Evolutionary conservation across 2,329 filamentous ascomycete species (phyloP).

Genomic region (Diaporthe citrichinensis): DNA sequence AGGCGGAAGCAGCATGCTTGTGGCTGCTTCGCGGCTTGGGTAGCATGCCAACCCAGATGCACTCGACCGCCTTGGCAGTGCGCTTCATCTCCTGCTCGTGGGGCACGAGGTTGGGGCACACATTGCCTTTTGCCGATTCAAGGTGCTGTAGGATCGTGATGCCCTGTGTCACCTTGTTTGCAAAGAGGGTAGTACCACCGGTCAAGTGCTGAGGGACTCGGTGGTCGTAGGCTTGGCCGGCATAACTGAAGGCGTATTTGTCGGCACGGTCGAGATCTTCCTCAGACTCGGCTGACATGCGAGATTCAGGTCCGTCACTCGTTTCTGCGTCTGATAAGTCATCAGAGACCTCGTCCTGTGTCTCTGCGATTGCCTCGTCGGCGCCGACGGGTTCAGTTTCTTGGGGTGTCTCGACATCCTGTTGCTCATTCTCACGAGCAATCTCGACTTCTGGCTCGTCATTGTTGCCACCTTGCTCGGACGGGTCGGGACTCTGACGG

Average conservation of each 20-base stretch:
- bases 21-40: background rate
- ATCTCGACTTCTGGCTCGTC: background rate
- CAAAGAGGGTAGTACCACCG: background rate
- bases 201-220: slow-evolving; percentile 6
- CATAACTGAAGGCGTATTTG: slow-evolving; percentile 32
- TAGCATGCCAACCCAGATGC: slow-evolving; percentile 37
- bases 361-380: background rate
- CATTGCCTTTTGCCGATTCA: background rate
- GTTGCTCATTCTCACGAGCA: background rate
- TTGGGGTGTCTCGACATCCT: background rate
- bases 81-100: background rate
- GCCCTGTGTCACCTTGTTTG: background rate
- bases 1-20: background rate
- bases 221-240: slow-evolving; percentile 23
- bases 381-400: too few relatives aligned
- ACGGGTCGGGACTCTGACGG: too few relatives aligned
- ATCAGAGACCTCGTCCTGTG: background rate
- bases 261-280: slow-evolving; percentile 2
- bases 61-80: background rate
- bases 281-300: background rate
- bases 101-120: background rate
- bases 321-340: background rate
- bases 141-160: slow-evolving; percentile 2
- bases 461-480: background rate
- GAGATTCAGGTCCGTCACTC: background rate